phyloP scores from a whole-genome alignment of 140 eudicot species.

The Flaveria floridana region DNA sequence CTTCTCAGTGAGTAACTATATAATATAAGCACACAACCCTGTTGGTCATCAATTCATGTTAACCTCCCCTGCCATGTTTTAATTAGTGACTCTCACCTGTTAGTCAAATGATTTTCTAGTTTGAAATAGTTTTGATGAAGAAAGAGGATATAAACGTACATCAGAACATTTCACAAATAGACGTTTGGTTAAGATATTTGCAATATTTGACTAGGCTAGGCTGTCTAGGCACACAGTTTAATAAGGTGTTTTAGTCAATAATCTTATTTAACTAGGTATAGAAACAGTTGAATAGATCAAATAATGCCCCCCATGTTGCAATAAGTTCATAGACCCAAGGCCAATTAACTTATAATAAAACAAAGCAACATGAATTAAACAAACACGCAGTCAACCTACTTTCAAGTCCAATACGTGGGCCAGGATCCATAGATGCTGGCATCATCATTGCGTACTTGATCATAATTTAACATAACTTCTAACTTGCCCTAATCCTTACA shows the following conservation, averaged over 20 bases:
- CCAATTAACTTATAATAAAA: constrained; percentile 1
- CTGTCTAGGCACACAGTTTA: background rate
- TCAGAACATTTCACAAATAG: background rate
- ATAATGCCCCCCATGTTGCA: background rate
- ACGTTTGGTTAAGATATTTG: background rate
- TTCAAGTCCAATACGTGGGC: background rate
- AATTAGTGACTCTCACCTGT: background rate
- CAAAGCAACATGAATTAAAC: background rate
- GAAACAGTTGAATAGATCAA: constrained; percentile 11
- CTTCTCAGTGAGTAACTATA: background rate
- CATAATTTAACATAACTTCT: background rate
- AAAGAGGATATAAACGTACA: background rate
- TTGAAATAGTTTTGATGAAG: background rate
- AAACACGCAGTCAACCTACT: constrained; percentile 1
- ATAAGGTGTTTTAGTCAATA: background rate
- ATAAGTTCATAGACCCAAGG: background rate
- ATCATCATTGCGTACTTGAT: background rate
- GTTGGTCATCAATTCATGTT: background rate
- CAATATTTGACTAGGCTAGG: background rate
- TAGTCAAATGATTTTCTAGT: constrained; percentile 6
- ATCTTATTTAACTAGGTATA: background rate
- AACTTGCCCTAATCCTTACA: background rate
- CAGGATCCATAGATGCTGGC: background rate
- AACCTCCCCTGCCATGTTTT: background rate
- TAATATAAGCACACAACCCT: constrained; percentile 20